Evolutionary conservation across 2,329 filamentous ascomycete genomes (phyloP), one percentile per base, ranked within the genome.

Genomic region (Pseudocercospora pini-densiflorae): DNA sequence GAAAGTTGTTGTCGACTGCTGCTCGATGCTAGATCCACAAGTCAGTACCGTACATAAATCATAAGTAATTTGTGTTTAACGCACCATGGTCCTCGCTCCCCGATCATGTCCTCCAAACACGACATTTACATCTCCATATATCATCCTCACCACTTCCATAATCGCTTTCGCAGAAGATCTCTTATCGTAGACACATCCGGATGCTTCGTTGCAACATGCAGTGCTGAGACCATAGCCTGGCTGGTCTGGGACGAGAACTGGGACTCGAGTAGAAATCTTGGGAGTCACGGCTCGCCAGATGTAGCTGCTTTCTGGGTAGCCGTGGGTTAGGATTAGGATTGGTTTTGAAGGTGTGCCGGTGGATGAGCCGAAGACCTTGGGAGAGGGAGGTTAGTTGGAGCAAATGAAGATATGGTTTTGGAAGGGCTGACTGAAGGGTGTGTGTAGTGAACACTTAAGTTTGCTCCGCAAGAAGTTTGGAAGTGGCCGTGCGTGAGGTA

Each of bases 41-140:
- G 49, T 62, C 5, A 62, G 49, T 27, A 31, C 29, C 8, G 29
- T 31, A 6, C 29, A 31, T 3, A 31, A 31, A 7, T 9, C 5
- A 31, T 9, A 27, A n/a, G 16, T 19, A 6, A 9, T 49, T 21
- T 45, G 19, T 36, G 45, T 10, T 21, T 16, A 19, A 55, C 29
- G 29, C 31, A 62, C 61, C 65, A 67, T 67, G 2, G 65, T 57
- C 12, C 65, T 40, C n/a, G 65, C 65, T 5, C 65, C 65, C 21
- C 65, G 65, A 51, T 67, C 65, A 47, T 67, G 65, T 27, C 65
- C 65, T 16, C 29, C 65, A n/a, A 60, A 58, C 14, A 67, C 49
- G n/a, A 65, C 61, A 45, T 55, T 2, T 23, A 57, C 61, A 57
- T 62, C 36, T 5, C 61, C 61, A 29, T 55, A 62, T n/a, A 62